These are phyloP conservation scores for Limnomonas spitsbergensis DNA, from an alignment of 139 green algal genomes.

Conservation along the genomic window DNA sequence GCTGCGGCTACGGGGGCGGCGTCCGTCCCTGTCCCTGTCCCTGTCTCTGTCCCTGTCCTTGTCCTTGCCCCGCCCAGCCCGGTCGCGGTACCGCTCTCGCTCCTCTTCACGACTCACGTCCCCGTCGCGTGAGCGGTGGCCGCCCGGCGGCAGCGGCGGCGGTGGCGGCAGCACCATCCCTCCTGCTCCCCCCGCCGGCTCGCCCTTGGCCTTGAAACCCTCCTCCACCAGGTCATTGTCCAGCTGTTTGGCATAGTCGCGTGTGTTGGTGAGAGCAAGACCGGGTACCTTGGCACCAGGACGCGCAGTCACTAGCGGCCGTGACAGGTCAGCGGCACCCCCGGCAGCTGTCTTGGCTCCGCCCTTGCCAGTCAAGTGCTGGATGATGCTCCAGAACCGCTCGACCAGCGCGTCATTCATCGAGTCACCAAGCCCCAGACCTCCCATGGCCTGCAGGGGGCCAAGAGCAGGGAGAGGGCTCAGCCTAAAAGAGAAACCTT, in stretches of 20 bases:
- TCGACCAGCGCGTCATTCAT: slow-evolving; percentile 79
- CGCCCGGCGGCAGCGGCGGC: not conserved
- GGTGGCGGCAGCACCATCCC: not conserved
- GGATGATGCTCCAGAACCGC: slow-evolving; percentile 86
- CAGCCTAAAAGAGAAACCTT: too few species aligned
- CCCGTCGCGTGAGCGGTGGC: slow-evolving; percentile 20
- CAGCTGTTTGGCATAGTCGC: slow-evolving; percentile 67
- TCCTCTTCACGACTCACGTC: slow-evolving; percentile 16
- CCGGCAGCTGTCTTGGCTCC: not conserved
- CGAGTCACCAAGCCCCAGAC: slow-evolving; percentile 74
- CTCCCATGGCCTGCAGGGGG: slow-evolving; percentile 41
- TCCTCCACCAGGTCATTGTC: slow-evolving; percentile 63
- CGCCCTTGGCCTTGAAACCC: slow-evolving; percentile 1
- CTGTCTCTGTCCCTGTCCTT: slow-evolving; percentile 1
- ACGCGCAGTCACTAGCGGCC: slow-evolving; percentile 1
- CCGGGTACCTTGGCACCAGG: slow-evolving; percentile 36
- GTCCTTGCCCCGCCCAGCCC: slow-evolving; percentile 2
- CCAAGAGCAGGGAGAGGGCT: too few species aligned
- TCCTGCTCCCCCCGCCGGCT: not conserved
- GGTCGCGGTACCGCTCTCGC: slow-evolving; percentile 5
- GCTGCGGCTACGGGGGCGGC: slow-evolving; percentile 24
- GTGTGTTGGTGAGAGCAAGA: slow-evolving; percentile 70
- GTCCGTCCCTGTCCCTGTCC: not conserved
- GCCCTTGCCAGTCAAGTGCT: slow-evolving; percentile 41
- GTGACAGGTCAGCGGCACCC: not conserved